These are phyloP conservation scores for Salix viminalis DNA, from an alignment of 345 rosid species.

Conservation along the genomic window DNA sequence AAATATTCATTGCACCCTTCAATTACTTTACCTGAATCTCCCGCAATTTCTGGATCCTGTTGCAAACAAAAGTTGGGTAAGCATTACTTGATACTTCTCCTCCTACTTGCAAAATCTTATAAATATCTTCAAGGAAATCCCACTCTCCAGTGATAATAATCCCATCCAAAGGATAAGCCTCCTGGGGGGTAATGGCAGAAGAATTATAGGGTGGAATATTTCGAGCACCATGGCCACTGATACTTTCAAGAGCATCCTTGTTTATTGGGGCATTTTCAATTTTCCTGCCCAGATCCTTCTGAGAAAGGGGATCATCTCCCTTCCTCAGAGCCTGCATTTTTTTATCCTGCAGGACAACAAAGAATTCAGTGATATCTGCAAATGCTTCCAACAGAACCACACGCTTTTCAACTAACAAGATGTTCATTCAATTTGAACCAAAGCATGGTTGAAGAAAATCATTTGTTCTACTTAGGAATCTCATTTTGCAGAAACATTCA, in stretches of 20 bases:
- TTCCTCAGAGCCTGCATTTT: constrained; percentile 33
- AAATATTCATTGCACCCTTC: not conserved
- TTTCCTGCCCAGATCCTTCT: constrained; percentile 36
- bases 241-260: constrained; percentile 52
- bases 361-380: not conserved
- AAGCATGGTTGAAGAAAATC: not conserved
- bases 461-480: no score
- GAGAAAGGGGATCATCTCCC: constrained; percentile 44
- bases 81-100: constrained; percentile 23
- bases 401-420: not conserved
- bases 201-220: constrained; percentile 68
- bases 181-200: constrained; percentile 49
- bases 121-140: constrained; percentile 56
- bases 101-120: constrained; percentile 34
- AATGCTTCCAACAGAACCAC: not conserved
- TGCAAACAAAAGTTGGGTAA: constrained; percentile 69
- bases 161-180: constrained; percentile 71
- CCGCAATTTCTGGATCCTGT: constrained; percentile 52
- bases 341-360: constrained; percentile 43
- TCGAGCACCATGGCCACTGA: constrained; percentile 38
- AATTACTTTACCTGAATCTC: constrained; percentile 44
- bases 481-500: no score
- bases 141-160: constrained; percentile 70
- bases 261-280: constrained; percentile 43
- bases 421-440: not conserved